phyloP scores from a whole-genome alignment of 306 rosid genomes.

The Quercus mongolica region DNA sequence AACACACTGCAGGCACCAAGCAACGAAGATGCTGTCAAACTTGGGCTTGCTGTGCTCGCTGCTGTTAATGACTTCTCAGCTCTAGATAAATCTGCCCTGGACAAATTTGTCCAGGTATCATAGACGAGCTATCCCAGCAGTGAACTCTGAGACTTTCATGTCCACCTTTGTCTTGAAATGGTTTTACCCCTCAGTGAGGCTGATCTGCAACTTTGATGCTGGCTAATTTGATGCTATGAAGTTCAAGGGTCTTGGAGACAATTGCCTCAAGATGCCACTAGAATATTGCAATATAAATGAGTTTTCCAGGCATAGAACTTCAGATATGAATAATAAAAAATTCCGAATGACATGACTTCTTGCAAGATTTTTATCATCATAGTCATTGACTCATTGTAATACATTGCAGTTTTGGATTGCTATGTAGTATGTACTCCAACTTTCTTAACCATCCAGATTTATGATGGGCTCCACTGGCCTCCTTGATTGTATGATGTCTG shows the following conservation, averaged over 20 bases:
- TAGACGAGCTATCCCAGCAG: slow-evolving; percentile 8
- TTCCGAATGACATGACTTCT: neutral
- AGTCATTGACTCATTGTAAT: neutral
- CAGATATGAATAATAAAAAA: slow-evolving; percentile 1
- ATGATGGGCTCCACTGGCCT: neutral
- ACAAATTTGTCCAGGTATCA: slow-evolving; percentile 60
- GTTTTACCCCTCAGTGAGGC: neutral
- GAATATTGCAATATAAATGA: neutral
- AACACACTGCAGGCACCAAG: slow-evolving; percentile 57
- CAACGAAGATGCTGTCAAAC: slow-evolving; percentile 61
- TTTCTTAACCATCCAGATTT: neutral
- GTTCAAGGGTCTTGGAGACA: slow-evolving; percentile 5
- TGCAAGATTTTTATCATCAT: neutral
- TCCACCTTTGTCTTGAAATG: slow-evolving; percentile 17
- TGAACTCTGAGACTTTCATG: slow-evolving; percentile 19
- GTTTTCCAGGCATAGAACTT: neutral
- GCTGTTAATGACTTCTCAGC: slow-evolving; percentile 67
- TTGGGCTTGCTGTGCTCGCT: slow-evolving; percentile 61
- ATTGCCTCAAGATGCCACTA: neutral
- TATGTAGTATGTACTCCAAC: neutral
- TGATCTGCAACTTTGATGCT: slow-evolving; percentile 13
- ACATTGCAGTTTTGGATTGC: neutral
- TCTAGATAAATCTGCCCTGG: slow-evolving; percentile 72
- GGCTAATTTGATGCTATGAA: slow-evolving; percentile 8
- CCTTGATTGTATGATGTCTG: neutral